A percentile compares a stretch with the other conserved stretches of the same genome.
phyloP scores from a whole-genome alignment of 2,329 filamentous ascomycete species.

The Beauveria brongniartii region DNA sequence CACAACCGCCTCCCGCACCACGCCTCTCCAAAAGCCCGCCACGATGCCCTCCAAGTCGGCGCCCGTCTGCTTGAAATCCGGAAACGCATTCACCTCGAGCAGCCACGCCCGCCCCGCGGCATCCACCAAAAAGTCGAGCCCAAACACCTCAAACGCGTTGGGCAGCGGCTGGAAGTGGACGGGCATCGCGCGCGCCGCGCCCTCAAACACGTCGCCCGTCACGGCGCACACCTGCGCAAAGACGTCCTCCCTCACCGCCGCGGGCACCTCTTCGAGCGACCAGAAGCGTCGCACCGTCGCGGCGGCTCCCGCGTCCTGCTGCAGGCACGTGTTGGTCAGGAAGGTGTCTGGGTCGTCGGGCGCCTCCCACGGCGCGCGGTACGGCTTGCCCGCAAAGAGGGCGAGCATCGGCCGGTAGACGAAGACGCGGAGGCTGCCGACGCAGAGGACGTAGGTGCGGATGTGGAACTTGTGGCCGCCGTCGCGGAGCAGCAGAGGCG shows the following conservation, averaged over 20 bases:
- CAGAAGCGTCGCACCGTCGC: constrained; percentile 68
- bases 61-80: constrained; percentile 91
- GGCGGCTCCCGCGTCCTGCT: constrained; percentile 55
- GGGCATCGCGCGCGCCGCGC: constrained; percentile 73
- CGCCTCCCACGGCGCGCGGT: constrained; percentile 54
- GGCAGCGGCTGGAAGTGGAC: constrained; percentile 86
- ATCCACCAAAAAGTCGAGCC: constrained; percentile 83
- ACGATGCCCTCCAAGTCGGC: constrained; percentile 68
- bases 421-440: constrained; percentile 70
- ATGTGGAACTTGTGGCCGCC: constrained; percentile 86
- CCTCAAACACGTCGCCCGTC: constrained; percentile 76
- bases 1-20: constrained; percentile 58
- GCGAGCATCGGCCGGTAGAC: constrained; percentile 90
- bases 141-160: constrained; percentile 88
- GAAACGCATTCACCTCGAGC: constrained; percentile 91
- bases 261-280: constrained; percentile 40
- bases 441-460: constrained; percentile 78
- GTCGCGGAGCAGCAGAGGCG: constrained; percentile 62
- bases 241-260: constrained; percentile 51
- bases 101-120: constrained; percentile 57
- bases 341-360: constrained; percentile 57
- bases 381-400: constrained; percentile 73
- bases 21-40: constrained; percentile 65
- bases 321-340: constrained; percentile 92
- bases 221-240: constrained; percentile 66